Base-by-base conservation (phyloP, 2,329 filamentous ascomycete species). In the Arthroderma sp. region DNA sequence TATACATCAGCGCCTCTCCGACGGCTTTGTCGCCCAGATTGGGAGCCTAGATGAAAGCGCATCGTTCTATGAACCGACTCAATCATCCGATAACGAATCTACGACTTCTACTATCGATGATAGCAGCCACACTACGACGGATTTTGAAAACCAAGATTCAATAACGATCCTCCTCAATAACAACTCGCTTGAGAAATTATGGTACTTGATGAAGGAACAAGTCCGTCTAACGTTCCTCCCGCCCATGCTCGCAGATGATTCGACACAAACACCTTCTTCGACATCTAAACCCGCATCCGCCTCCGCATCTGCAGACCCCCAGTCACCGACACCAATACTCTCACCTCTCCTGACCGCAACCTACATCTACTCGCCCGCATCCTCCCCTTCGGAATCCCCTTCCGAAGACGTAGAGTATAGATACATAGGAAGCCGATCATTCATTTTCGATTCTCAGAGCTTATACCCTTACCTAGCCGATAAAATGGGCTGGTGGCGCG, bases 401-500 rank as follows among this genome's bases (percentile, higher is more conserved):
- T 10, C 42, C 28, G 36, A 36, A 28, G 10, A 37, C 22, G 39
- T 37, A 7, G 10, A 10, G 37, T 8, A 42, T 10, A 34, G 11
- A n/a, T 6, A 38, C 45, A 48, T 83, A 5, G 80, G 78, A 27
- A 71, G 60, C 38, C 73, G 75, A 47, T 71, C 72, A 1, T 77
- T 91, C 52, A 69, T 77, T 0, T 85, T 86, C 56, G 82, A 89
- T 45, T 67, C 73, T 0, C 60, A 68, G 1, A 70, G 70, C 2
- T 66, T 95, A 37, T 72, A 80, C 7, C 64, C 62, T 1, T 93
- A 93, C 57, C 60, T 94, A 3, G 58, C 65, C 0, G 71, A 77
- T 2, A 80, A 83, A 51, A 78, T 95, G 74, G 61, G 71, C n/a
- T 95, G 86, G 86, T 96, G 89, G 89, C 77, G 75, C 30, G 89